Evolutionary conservation across 345 rosid species (phyloP).

Genomic region (Stellera chamaejasme): DNA sequence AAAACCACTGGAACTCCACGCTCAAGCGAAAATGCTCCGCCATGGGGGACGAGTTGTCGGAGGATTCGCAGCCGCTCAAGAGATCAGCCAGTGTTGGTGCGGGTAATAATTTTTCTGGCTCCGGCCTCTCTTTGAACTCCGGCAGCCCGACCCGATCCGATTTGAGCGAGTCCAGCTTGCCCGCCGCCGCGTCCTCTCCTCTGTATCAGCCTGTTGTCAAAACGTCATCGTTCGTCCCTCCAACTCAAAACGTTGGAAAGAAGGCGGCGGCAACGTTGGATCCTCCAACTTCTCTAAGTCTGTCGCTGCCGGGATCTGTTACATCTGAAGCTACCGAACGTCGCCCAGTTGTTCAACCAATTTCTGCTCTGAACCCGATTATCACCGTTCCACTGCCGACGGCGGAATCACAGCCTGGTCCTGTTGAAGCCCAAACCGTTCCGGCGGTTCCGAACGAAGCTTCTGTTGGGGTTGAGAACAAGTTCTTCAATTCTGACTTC

Average conservation of each 20-base stretch:
- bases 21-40: slow-evolving; percentile 62
- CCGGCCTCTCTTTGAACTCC: slow-evolving; percentile 46
- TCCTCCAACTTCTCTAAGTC: slow-evolving; percentile 53
- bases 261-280: slow-evolving; percentile 28
- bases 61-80: slow-evolving; percentile 42
- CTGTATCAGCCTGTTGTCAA: slow-evolving; percentile 31
- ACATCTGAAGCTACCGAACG: slow-evolving; percentile 21
- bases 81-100: slow-evolving; percentile 59
- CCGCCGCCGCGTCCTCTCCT: slow-evolving; percentile 28
- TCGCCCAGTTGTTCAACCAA: slow-evolving; percentile 7
- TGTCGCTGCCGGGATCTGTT: slow-evolving; percentile 62
- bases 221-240: slow-evolving; percentile 28
- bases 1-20: slow-evolving; percentile 83
- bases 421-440: neutral
- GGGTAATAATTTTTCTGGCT: slow-evolving; percentile 32
- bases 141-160: slow-evolving; percentile 67
- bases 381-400: neutral
- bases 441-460: slow-evolving; percentile 3
- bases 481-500: slow-evolving; percentile 56
- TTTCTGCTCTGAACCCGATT: slow-evolving; percentile 13
- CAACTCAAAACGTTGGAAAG: slow-evolving; percentile 24
- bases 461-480: slow-evolving; percentile 29
- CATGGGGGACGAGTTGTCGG: slow-evolving; percentile 21
- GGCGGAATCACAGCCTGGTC: neutral
- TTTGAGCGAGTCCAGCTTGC: slow-evolving; percentile 55